These are phyloP conservation scores for Hygrocybe coccinea DNA, from an alignment of 768 basidiomycete genomes.

Conservation along the genomic window DNA sequence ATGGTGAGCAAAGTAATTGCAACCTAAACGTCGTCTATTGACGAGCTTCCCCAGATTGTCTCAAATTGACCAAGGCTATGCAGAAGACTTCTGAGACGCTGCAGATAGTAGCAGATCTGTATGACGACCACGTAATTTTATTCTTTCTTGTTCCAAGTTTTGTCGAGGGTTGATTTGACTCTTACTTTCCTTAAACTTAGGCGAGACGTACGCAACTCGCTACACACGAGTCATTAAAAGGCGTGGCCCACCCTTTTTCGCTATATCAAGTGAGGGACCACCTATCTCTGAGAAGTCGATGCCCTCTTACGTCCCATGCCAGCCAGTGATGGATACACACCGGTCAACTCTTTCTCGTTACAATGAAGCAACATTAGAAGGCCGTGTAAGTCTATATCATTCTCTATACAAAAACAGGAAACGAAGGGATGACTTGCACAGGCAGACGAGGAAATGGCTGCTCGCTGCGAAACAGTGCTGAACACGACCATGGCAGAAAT, in stretches of 20 bases:
- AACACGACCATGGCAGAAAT: constrained; percentile 89
- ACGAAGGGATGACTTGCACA: constrained; percentile 22
- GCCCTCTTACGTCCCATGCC: not conserved
- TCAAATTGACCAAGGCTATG: constrained; percentile 72
- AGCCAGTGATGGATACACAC: constrained; percentile 76
- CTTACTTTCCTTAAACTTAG: constrained; percentile 32
- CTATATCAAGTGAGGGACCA: constrained; percentile 55
- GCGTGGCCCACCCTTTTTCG: constrained; percentile 68
- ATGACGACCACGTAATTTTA: constrained; percentile 68
- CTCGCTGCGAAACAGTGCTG: constrained; percentile 81
- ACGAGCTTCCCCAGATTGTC: constrained; percentile 47
- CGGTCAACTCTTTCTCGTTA: constrained; percentile 63
- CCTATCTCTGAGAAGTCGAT: not conserved
- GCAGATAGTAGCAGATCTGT: constrained; percentile 70
- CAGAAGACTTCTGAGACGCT: constrained; percentile 71
- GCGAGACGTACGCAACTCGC: constrained; percentile 67
- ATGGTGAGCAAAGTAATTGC: constrained; percentile 40
- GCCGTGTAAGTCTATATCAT: constrained; percentile 29
- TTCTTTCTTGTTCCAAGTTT: not conserved
- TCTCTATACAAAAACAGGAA: not conserved
- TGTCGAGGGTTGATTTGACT: not conserved
- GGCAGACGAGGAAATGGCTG: constrained; percentile 60
- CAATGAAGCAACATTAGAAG: constrained; percentile 43
- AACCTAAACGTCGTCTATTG: not conserved
- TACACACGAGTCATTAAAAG: constrained; percentile 72